phyloP scores from a whole-genome alignment of 345 rosid genomes.

The Murraya paniculata region DNA sequence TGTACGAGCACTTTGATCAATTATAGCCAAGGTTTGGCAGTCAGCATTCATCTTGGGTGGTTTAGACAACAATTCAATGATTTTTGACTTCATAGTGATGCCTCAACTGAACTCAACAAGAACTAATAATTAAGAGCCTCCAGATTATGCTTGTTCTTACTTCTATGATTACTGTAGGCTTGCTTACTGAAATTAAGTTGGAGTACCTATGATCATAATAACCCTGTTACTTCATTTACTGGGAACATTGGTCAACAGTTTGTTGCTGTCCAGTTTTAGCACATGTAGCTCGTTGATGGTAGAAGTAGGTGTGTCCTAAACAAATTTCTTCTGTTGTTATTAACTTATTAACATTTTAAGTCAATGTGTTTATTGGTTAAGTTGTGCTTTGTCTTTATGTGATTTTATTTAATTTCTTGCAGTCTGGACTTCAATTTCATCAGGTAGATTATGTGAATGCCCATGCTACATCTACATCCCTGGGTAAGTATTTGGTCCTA shows the following conservation, averaged over 20 bases:
- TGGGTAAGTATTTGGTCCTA: slow-evolving; percentile 50
- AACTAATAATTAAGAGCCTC: not conserved
- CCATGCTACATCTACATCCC: slow-evolving; percentile 92
- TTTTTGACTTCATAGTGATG: not conserved
- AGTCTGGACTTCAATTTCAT: slow-evolving; percentile 74
- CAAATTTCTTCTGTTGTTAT: not conserved
- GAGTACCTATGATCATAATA: not conserved
- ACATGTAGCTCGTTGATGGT: not conserved
- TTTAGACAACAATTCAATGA: not conserved
- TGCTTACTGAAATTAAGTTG: not conserved
- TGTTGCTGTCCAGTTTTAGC: not conserved
- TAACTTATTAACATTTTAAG: not conserved
- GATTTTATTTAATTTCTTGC: slow-evolving; percentile 27
- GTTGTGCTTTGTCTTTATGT: slow-evolving; percentile 17
- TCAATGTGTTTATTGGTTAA: not conserved
- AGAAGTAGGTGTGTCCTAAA: not conserved
- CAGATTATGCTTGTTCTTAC: not conserved
- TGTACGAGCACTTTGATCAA: slow-evolving; percentile 4
- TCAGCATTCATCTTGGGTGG: not conserved
- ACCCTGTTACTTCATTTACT: not conserved
- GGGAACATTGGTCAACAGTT: not conserved
- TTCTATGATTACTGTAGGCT: not conserved
- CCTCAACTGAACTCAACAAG: not conserved
- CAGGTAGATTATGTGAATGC: slow-evolving; percentile 91
- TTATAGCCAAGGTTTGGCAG: not conserved